A percentile compares a stretch with the other conserved stretches of the same genome.
Conservation (phyloP, 495 filamentous ascomycete species). For the Articulospora tetracladia region DNA sequence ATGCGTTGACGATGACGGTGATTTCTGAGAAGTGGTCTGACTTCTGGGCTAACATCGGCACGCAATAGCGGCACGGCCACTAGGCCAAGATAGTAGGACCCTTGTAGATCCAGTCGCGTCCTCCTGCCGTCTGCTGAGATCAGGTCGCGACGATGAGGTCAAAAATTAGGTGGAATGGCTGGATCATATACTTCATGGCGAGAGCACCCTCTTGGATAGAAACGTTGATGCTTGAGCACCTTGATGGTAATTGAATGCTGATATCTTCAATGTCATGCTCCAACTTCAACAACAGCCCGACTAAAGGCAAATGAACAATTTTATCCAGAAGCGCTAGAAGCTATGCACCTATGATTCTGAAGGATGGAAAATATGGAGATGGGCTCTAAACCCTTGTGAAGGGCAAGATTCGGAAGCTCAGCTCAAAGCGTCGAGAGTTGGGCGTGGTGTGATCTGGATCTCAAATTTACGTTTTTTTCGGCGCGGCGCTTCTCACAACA, state of each 20-base stretch:
- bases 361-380: no score
- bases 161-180: not conserved
- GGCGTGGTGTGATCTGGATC: not conserved
- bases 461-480: not conserved
- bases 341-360: no score
- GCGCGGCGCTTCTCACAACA: not conserved
- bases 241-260: not conserved
- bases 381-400: not conserved
- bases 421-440: not conserved
- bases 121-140: not conserved
- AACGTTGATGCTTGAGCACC: not conserved
- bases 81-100: not conserved
- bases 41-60: not conserved
- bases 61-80: not conserved
- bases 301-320: not conserved
- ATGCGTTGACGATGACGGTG: not conserved
- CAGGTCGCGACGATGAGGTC: not conserved
- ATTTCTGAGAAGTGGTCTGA: not conserved
- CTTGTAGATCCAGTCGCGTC: not conserved
- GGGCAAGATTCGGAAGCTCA: not conserved
- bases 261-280: not conserved
- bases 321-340: no score
- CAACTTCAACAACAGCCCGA: no score
- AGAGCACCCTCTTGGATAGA: not conserved
- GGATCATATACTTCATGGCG: not conserved